Base-by-base conservation (phyloP, 202 grass and related monocot species). In the Eragrostis tef region DNA sequence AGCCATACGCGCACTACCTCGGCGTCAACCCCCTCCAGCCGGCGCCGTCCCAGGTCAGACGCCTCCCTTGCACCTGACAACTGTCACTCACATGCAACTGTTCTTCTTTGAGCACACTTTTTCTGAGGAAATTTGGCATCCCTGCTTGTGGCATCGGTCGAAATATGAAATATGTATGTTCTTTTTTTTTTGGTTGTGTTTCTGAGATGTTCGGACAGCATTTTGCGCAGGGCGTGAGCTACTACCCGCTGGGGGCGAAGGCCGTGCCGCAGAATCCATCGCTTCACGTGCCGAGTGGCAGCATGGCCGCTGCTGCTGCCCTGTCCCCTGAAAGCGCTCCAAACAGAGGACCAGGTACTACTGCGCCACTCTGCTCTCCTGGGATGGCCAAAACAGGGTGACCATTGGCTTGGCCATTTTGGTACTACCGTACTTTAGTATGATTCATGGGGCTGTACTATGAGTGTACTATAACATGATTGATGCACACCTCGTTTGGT, bases 11-110 rank as follows among this genome's bases (percentile, higher is more conserved):
- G 14, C 84, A 78, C 72, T 92, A 74, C 80, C 71, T 89, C 73
- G 84, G 90, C 80, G 80, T 85, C 67, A 87, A 88, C 81, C 90
- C 72, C 80, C 51, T 89, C n/a, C 87, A 74, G 65, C 79, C 78
- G 36, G 19, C 65, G 69, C 72, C 85, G 7, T 19, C 89, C 5
- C 85, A 81, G 79, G 78, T 84, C 57, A 26, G 22, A 12, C 70
- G 45, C 43, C 22, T 46, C 17, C 44, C 39, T 39, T 39, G 34
- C 34, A 5, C 34, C 34, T 2, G 6, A 5, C 34, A 39, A 39
- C 34, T 39, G 34, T 34, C 31, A 34, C 31, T 34, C 31, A 34
- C 31, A 34, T 8, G 14, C 16, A 5, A 15, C 4, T 29, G 22
- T 11, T 4, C 0, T 25, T 9, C 29, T 48, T 11, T 2, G 9